Conservation (phyloP, 805 yeast genomes). For the Yamadazyma philogaea region DNA sequence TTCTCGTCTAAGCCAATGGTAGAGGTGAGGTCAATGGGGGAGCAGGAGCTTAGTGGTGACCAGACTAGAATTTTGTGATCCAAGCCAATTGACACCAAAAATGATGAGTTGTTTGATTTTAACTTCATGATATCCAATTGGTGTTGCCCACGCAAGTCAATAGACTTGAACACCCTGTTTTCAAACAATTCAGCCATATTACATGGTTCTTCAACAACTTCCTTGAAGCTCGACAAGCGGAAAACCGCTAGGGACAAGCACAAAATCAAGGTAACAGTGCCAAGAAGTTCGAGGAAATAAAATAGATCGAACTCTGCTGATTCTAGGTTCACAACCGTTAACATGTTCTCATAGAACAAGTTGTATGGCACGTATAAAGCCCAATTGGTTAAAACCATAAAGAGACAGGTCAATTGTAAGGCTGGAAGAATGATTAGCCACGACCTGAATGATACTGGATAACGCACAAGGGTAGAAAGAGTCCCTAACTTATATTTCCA, state of each 20-base stretch:
- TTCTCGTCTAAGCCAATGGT: conserved; percentile 8
- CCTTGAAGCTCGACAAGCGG: conserved; percentile 18
- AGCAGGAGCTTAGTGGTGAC: conserved; percentile 52
- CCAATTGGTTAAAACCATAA: conserved; percentile 23
- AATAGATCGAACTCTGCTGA: conserved; percentile 22
- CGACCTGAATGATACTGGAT: conserved; percentile 36
- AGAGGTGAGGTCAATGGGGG: conserved; percentile 35
- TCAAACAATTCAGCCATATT: conserved; percentile 17
- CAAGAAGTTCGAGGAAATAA: conserved; percentile 54
- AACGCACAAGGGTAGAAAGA: conserved; percentile 18
- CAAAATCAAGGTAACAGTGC: conserved; percentile 49
- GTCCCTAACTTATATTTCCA: conserved; percentile 28
- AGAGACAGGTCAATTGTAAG: conserved; percentile 14
- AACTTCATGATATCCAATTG: conserved; percentile 60
- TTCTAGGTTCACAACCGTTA: neutral
- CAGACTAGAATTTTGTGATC: conserved; percentile 71
- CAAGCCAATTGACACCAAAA: conserved; percentile 67
- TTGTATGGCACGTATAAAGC: conserved; percentile 19
- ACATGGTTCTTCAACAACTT: conserved; percentile 8
- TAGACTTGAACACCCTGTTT: conserved; percentile 26
- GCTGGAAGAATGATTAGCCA: conserved; percentile 26
- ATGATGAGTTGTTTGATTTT: conserved; percentile 59
- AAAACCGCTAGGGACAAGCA: conserved; percentile 32
- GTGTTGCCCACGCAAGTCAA: conserved; percentile 46
- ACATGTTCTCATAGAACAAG: conserved; percentile 7